phyloP scores from a whole-genome alignment of 768 basidiomycete species.

The Auricularia cornea region DNA sequence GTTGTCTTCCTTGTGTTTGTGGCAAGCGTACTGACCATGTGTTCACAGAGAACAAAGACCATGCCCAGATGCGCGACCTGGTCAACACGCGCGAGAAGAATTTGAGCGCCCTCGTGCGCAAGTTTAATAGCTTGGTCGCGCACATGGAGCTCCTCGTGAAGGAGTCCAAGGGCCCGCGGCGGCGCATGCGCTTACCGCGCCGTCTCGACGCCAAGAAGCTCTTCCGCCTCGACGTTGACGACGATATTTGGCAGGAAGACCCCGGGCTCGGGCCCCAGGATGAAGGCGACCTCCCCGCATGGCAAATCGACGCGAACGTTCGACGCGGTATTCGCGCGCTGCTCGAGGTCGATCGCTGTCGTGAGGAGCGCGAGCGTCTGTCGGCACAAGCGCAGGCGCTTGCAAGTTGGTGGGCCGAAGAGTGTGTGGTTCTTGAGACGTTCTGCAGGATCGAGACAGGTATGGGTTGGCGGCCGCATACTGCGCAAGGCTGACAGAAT shows the following conservation, averaged over 20 bases:
- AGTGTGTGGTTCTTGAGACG: not conserved
- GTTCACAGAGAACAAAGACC: not conserved
- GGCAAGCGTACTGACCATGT: not conserved
- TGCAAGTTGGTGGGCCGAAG: not conserved
- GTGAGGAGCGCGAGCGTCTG: not conserved
- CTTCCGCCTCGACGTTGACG: not conserved
- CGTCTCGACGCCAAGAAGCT: not conserved
- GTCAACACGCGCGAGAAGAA: not conserved
- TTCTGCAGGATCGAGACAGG: too few relatives aligned
- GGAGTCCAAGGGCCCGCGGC: not conserved
- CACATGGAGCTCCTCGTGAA: not conserved
- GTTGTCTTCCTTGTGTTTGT: not conserved
- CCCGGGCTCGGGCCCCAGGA: not conserved
- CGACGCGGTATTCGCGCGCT: not conserved
- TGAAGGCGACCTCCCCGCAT: not conserved
- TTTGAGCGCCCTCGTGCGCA: not conserved
- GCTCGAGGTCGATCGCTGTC: not conserved
- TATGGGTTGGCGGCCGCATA: too few relatives aligned
- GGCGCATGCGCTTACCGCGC: not conserved
- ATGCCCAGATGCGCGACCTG: not conserved
- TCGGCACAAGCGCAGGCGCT: not conserved
- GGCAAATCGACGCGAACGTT: not conserved
- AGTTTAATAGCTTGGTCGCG: not conserved
- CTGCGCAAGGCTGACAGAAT: too few relatives aligned
- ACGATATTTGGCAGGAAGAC: not conserved